Percentiles rank a stretch among this genome's conserved stretches.
Conservation (phyloP, 2,329 filamentous ascomycete species). For the Pseudocercospora vitis region DNA sequence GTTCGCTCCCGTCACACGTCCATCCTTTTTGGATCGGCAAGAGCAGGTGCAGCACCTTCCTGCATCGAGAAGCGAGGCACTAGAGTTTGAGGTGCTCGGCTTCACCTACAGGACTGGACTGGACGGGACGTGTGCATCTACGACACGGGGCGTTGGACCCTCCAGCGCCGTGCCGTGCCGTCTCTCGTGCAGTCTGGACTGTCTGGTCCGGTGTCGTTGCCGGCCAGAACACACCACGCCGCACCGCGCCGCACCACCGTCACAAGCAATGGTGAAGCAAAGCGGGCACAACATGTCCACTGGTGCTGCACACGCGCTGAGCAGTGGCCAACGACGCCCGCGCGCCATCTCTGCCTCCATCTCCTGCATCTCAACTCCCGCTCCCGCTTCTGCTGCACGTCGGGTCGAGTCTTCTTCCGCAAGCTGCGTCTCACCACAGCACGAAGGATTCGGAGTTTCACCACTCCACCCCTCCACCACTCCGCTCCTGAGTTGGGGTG, state of each 20-base stretch:
- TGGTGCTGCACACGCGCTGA: neutral
- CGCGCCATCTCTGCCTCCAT: neutral
- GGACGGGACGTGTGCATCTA: no score
- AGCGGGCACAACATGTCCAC: neutral
- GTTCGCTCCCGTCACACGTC: neutral
- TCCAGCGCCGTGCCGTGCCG: neutral
- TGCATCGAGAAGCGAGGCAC: slow-evolving; percentile 5
- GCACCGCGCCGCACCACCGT: neutral
- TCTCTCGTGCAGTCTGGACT: neutral
- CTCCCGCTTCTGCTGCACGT: neutral
- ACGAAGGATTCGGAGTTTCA: neutral
- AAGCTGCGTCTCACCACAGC: neutral
- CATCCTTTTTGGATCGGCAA: neutral
- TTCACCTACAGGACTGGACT: slow-evolving; percentile 3
- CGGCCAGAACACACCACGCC: neutral
- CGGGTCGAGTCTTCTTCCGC: neutral
- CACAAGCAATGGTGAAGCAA: slow-evolving; percentile 1
- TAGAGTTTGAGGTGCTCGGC: slow-evolving; percentile 3
- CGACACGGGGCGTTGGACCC: no score
- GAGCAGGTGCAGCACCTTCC: slow-evolving; percentile 5
- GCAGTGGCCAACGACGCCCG: neutral
- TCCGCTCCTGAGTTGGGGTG: neutral
- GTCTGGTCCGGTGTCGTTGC: no score
- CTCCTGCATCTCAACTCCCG: neutral
- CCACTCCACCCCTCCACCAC: neutral